These are phyloP conservation scores for Suillus plorans DNA, from an alignment of 768 basidiomycete species.

Conservation along the genomic window DNA sequence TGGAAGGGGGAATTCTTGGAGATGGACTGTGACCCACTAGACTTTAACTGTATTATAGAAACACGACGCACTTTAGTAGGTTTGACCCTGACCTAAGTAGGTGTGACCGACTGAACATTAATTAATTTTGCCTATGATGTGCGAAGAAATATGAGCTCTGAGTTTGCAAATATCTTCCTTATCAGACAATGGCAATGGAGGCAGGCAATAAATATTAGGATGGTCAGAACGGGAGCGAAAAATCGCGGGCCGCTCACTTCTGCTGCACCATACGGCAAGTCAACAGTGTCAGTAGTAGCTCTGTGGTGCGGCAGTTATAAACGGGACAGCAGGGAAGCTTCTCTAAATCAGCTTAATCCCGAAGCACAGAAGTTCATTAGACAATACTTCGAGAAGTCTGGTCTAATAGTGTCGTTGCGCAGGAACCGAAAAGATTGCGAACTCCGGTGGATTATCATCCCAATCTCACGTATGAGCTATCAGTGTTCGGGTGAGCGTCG, in stretches of 20 bases:
- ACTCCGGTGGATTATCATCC: not conserved
- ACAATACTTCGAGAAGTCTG: not conserved
- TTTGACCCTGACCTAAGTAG: too few species aligned
- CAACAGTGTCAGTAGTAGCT: not conserved
- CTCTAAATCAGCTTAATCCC: not conserved
- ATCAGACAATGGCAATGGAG: not conserved
- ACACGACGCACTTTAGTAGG: not conserved
- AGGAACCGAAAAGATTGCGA: not conserved
- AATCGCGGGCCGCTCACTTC: not conserved
- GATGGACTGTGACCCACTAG: not conserved
- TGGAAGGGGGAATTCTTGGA: too few species aligned
- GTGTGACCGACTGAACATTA: too few species aligned
- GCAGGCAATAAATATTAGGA: too few species aligned
- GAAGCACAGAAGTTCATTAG: not conserved
- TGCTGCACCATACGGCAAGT: not conserved
- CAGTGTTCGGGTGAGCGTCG: too few species aligned
- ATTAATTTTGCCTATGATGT: not conserved
- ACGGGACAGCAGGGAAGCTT: not conserved
- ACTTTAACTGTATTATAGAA: not conserved
- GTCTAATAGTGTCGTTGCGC: not conserved
- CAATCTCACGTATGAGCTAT: not conserved
- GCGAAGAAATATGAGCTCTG: not conserved
- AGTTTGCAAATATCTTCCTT: not conserved
- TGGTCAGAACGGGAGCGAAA: not conserved
- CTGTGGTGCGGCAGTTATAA: not conserved